phyloP scores from a whole-genome alignment of 2,329 filamentous ascomycete genomes.

The Diplodia corticola region DNA sequence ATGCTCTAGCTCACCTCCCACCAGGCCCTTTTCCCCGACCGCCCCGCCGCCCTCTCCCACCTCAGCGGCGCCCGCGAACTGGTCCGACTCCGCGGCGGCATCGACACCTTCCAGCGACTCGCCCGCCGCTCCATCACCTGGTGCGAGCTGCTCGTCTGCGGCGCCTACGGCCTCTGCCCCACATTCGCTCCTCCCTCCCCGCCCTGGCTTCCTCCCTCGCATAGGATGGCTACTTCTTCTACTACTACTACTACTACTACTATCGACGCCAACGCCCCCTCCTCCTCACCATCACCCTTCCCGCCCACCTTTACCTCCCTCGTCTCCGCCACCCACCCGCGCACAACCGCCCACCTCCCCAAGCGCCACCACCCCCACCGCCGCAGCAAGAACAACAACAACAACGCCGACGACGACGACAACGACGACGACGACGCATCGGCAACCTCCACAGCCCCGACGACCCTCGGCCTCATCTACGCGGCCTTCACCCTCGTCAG shows the following conservation, averaged over 20 bases:
- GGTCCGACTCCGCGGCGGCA: background rate
- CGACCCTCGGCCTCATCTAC: background rate
- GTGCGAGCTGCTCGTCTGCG: background rate
- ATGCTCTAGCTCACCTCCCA: background rate
- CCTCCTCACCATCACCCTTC: too few relatives aligned
- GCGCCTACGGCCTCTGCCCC: background rate
- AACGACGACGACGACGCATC: too few relatives aligned
- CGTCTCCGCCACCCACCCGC: background rate
- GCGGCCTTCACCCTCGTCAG: background rate
- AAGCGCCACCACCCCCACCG: too few relatives aligned
- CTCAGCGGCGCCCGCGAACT: background rate
- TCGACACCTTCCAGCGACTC: background rate
- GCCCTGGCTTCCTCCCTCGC: too few relatives aligned
- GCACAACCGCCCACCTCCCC: background rate
- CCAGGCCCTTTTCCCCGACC: background rate
- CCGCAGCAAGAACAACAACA: too few relatives aligned
- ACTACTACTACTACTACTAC: too few relatives aligned
- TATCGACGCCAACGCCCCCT: too few relatives aligned
- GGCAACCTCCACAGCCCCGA: too few relatives aligned
- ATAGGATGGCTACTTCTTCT: too few relatives aligned
- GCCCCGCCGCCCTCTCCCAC: background rate
- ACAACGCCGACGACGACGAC: too few relatives aligned
- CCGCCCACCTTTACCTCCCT: too few relatives aligned
- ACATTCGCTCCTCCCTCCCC: background rate
- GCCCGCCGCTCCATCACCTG: background rate